These are phyloP conservation scores for Prunella vulgaris DNA, from an alignment of 257 asterid species.

Conservation along the genomic window DNA sequence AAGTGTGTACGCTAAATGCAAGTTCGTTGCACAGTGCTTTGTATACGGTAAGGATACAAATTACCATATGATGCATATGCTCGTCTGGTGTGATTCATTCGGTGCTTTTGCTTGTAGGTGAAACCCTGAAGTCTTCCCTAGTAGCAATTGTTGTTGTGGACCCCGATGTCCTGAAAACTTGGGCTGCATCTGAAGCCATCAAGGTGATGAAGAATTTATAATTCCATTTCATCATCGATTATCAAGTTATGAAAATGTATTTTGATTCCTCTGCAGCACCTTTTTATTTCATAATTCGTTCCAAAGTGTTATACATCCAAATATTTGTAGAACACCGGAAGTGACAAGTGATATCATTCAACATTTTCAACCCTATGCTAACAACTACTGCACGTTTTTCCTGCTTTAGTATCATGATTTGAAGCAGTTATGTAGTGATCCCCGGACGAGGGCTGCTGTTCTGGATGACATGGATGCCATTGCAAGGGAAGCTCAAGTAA, in stretches of 20 bases:
- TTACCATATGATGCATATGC: not conserved
- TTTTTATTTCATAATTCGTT: too few relatives aligned
- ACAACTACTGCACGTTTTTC: not conserved
- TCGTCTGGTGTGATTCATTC: not conserved
- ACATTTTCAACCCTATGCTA: not conserved
- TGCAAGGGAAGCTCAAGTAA: slow-evolving; percentile 74
- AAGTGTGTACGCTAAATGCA: slow-evolving; percentile 78
- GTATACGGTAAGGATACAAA: slow-evolving; percentile 54
- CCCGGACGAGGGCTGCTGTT: slow-evolving; percentile 53
- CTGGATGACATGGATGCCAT: slow-evolving; percentile 61
- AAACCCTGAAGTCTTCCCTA: slow-evolving; percentile 59
- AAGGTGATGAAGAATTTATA: slow-evolving; percentile 31
- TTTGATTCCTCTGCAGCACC: too few relatives aligned
- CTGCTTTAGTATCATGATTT: slow-evolving; percentile 43
- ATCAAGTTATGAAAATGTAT: not conserved
- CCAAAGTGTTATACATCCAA: too few relatives aligned
- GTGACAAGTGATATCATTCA: too few relatives aligned
- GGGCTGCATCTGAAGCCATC: slow-evolving; percentile 62
- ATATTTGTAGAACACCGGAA: too few relatives aligned
- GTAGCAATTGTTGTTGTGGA: slow-evolving; percentile 63
- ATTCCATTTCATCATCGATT: not conserved
- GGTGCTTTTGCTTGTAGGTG: slow-evolving; percentile 33
- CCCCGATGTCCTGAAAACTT: slow-evolving; percentile 51
- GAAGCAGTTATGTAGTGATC: slow-evolving; percentile 45
- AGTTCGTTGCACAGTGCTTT: slow-evolving; percentile 76